Evolutionary conservation across 371 early-diverging fungal genomes (phyloP).

Genomic region (Catenaria anguillulae): DNA sequence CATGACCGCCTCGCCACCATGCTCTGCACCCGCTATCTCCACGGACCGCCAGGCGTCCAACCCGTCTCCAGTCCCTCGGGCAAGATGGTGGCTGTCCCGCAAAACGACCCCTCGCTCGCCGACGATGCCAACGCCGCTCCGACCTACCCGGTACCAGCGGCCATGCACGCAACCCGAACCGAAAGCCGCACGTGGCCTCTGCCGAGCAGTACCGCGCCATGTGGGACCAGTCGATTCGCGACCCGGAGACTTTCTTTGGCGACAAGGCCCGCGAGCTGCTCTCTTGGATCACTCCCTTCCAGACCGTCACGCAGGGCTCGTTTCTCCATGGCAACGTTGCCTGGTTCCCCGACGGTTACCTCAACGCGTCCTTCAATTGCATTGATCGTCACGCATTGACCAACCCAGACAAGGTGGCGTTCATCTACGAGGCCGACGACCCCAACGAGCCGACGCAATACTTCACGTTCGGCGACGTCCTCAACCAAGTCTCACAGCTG

Average conservation of each 20-base stretch:
- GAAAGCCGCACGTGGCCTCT: conserved; percentile 52
- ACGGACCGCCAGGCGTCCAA: no score
- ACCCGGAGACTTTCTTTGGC: conserved; percentile 73
- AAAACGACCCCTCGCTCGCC: neutral
- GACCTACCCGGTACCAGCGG: neutral
- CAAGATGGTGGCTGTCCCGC: neutral
- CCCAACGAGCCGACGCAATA: conserved; percentile 45
- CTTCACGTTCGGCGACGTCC: conserved; percentile 70
- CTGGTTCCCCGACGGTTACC: conserved; percentile 87
- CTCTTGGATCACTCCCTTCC: conserved; percentile 59
- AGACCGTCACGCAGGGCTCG: conserved; percentile 40
- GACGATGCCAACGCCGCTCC: conserved; percentile 2
- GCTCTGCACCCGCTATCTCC: no score
- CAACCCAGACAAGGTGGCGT: conserved; percentile 55
- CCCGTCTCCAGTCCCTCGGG: no score
- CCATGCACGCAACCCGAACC: conserved; percentile 18
- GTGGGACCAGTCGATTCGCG: conserved; percentile 58
- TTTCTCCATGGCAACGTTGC: conserved; percentile 61
- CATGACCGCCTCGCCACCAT: no score
- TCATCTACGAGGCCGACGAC: conserved; percentile 78
- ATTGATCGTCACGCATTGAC: conserved; percentile 80
- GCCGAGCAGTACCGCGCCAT: conserved; percentile 59
- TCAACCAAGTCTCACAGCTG: conserved; percentile 61
- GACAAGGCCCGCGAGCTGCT: conserved; percentile 55
- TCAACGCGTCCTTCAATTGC: conserved; percentile 93